Evolutionary conservation across 2,329 filamentous ascomycete genomes (phyloP).

Genomic region (Chaetomium sp.): DNA sequence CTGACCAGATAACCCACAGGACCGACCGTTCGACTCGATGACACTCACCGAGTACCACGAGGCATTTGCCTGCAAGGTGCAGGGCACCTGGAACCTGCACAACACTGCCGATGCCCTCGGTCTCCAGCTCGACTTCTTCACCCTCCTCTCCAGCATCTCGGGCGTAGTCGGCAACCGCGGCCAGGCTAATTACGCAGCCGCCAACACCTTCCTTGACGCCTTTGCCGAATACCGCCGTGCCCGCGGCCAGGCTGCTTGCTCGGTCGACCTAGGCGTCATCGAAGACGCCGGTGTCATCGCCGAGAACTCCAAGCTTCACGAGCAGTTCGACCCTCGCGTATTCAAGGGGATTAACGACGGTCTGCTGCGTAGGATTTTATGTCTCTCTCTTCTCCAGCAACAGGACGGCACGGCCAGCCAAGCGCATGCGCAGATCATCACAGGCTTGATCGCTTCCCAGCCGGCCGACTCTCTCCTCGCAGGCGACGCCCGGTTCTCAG

Average conservation of each 20-base stretch:
- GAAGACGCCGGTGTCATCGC: conserved; percentile 29
- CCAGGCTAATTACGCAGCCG: conserved; percentile 38
- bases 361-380: background rate
- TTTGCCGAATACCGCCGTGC: conserved; percentile 32
- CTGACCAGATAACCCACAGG: background rate
- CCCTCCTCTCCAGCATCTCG: conserved; percentile 30
- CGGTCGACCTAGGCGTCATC: conserved; percentile 36
- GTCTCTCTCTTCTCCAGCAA: background rate
- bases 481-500: background rate
- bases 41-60: background rate
- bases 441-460: background rate
- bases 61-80: background rate
- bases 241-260: conserved; percentile 30
- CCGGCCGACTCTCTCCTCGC: background rate
- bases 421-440: background rate
- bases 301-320: conserved; percentile 10
- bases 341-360: background rate
- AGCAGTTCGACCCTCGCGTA: too few relatives aligned
- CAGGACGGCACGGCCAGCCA: background rate
- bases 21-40: background rate
- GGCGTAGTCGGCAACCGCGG: conserved; percentile 31
- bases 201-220: conserved; percentile 28
- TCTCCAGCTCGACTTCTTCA: conserved; percentile 32
- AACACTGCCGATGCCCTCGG: background rate
- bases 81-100: background rate